Conservation (phyloP, 148 eudicot genomes). For the Chenopodium suecicum region DNA sequence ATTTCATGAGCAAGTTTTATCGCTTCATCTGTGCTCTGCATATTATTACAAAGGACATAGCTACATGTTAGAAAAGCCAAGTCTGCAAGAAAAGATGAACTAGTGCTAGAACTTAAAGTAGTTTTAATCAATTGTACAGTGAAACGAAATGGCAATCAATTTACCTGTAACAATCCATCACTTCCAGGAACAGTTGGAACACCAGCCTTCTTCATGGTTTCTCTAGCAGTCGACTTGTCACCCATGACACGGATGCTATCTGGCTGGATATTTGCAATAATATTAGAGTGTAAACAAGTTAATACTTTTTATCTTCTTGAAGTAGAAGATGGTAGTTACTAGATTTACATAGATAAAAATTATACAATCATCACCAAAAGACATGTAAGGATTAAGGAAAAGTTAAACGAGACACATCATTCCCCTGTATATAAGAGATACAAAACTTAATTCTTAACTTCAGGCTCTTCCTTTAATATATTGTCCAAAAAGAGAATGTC, state of each 20-base stretch:
- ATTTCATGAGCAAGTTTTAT: conserved; percentile 76
- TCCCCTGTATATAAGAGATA: background rate
- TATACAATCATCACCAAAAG: background rate
- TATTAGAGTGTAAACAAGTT: background rate
- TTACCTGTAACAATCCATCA: conserved; percentile 87
- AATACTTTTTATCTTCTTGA: background rate
- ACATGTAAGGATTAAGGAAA: background rate
- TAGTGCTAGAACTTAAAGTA: background rate
- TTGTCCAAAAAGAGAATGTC: background rate
- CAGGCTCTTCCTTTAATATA: background rate
- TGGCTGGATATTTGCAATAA: conserved; percentile 52
- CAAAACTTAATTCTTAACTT: background rate
- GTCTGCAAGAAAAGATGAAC: background rate
- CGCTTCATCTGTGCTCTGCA: conserved; percentile 89
- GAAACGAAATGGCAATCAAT: background rate
- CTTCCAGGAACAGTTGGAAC: conserved; percentile 99
- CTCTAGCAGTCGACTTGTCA: conserved; percentile 95
- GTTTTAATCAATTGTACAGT: background rate
- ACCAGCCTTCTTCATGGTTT: conserved; percentile 98
- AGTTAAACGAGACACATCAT: background rate
- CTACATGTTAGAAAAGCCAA: conserved; percentile 12
- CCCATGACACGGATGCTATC: conserved; percentile 98
- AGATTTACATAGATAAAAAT: background rate
- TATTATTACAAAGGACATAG: background rate
- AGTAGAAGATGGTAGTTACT: background rate